A percentile compares a stretch with the other conserved stretches of the same genome.
Conservation (phyloP, 768 basidiomycete genomes). For the Pisolithus sp. region DNA sequence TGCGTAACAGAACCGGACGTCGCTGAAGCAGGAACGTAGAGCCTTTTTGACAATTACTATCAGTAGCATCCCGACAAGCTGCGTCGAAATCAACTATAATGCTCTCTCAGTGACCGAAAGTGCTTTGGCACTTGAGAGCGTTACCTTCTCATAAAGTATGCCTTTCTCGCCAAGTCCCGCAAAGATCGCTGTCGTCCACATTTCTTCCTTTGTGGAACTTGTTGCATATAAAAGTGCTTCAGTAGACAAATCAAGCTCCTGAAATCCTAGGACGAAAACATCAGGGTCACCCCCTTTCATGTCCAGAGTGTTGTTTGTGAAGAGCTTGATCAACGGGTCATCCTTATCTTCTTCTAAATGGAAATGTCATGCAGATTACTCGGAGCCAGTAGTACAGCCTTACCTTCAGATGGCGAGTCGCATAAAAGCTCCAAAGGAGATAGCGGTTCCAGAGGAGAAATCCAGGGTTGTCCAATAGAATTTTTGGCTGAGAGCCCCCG, state of each 20-base stretch:
- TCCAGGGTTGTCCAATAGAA: slow-evolving; percentile 11
- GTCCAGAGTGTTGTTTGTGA: not conserved
- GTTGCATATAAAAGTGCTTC: slow-evolving; percentile 72
- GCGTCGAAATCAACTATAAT: slow-evolving; percentile 61
- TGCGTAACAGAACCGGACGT: slow-evolving; percentile 45
- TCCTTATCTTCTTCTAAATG: slow-evolving; percentile 9
- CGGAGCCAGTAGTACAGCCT: not conserved
- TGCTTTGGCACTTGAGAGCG: not conserved
- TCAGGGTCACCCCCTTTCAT: slow-evolving; percentile 45
- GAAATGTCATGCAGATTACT: not conserved
- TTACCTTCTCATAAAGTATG: slow-evolving; percentile 60
- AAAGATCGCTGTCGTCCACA: slow-evolving; percentile 60
- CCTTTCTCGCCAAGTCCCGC: slow-evolving; percentile 66
- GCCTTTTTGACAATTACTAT: slow-evolving; percentile 57
- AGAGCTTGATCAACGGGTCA: not conserved
- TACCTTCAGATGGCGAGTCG: slow-evolving; percentile 19
- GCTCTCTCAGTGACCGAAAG: not conserved
- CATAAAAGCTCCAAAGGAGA: slow-evolving; percentile 29
- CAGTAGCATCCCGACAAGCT: slow-evolving; percentile 81
- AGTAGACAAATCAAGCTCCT: slow-evolving; percentile 74
- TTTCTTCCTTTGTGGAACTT: slow-evolving; percentile 57
- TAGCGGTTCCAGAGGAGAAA: slow-evolving; percentile 30
- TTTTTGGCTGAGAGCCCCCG: slow-evolving; percentile 19
- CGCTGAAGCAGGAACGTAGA: slow-evolving; percentile 44
- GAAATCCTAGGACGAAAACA: slow-evolving; percentile 69